A percentile compares a stretch with the other conserved stretches of the same genome.
These are phyloP conservation scores for Penicillium occitanis DNA, from an alignment of 2,329 filamentous ascomycete genomes.

Conservation along the genomic window DNA sequence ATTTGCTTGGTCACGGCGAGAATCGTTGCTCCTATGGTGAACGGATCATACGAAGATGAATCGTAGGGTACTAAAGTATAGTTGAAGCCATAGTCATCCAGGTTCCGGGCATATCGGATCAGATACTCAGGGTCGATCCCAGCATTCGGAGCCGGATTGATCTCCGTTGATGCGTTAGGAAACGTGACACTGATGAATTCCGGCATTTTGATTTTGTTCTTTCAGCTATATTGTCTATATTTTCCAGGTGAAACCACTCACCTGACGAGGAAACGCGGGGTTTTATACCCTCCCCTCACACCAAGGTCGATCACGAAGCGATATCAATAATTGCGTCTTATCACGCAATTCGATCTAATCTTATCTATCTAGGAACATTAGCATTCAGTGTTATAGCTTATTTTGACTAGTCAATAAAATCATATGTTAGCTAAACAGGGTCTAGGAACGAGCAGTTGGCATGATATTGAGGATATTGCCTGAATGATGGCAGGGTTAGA, in stretches of 20 bases:
- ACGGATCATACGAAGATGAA: slow-evolving; percentile 57
- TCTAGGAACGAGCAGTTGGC: not conserved
- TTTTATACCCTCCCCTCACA: not conserved
- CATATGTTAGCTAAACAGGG: no score
- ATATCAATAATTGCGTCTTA: slow-evolving; percentile 6
- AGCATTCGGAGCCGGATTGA: slow-evolving; percentile 55
- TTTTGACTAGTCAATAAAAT: no score
- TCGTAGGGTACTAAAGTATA: slow-evolving; percentile 64
- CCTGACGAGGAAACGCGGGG: not conserved
- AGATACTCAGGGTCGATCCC: slow-evolving; percentile 57
- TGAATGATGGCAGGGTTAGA: not conserved
- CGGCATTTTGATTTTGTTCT: slow-evolving; percentile 21
- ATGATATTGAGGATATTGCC: not conserved
- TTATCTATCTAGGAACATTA: not conserved
- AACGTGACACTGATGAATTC: slow-evolving; percentile 63
- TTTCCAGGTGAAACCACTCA: no score
- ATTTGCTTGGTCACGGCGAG: slow-evolving; percentile 58
- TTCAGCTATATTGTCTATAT: not conserved
- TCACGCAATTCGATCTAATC: slow-evolving; percentile 12
- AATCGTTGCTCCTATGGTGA: slow-evolving; percentile 60
- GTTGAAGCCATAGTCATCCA: slow-evolving; percentile 62
- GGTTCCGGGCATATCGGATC: slow-evolving; percentile 55
- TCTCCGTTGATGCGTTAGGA: slow-evolving; percentile 58
- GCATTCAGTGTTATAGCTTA: not conserved
- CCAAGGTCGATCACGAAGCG: not conserved